These are phyloP conservation scores for Apophysomyces variabilis DNA, from an alignment of 371 early-diverging fungal species.

Conservation along the genomic window DNA sequence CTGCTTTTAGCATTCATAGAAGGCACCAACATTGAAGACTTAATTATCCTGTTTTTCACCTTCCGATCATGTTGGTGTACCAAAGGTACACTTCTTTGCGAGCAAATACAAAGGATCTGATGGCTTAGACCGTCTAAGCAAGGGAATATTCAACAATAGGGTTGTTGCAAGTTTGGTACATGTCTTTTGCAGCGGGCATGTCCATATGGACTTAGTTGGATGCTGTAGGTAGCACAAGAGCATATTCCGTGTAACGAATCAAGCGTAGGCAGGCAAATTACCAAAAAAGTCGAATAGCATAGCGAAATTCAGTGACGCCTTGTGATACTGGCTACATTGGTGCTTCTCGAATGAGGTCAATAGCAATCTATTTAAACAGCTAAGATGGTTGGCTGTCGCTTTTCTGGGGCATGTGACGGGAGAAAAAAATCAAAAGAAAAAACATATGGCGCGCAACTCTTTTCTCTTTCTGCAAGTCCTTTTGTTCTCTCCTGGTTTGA, in stretches of 20 bases:
- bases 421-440: not conserved
- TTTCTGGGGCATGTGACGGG: slow-evolving; percentile 9
- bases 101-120: too few relatives aligned
- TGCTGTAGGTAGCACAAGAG: not conserved
- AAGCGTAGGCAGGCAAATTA: not conserved
- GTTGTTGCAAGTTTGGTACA: too few relatives aligned
- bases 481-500: slow-evolving; percentile 6
- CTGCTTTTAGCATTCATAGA: too few relatives aligned
- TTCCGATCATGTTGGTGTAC: too few relatives aligned
- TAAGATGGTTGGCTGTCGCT: slow-evolving; percentile 6
- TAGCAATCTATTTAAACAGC: slow-evolving; percentile 1
- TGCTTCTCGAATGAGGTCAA: not conserved
- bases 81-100: too few relatives aligned
- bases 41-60: too few relatives aligned
- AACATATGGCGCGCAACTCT: slow-evolving; percentile 3
- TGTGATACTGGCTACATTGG: slow-evolving; percentile 1
- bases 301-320: slow-evolving; percentile 2
- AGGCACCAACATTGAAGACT: too few relatives aligned
- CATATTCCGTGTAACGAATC: not conserved
- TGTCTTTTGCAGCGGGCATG: too few relatives aligned
- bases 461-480: slow-evolving; percentile 1
- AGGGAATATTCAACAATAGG: too few relatives aligned
- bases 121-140: too few relatives aligned
- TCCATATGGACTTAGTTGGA: not conserved
- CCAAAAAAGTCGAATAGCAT: slow-evolving; percentile 1